Conservation (phyloP, 805 yeast genomes). For the Cyberlindnera maritima region DNA sequence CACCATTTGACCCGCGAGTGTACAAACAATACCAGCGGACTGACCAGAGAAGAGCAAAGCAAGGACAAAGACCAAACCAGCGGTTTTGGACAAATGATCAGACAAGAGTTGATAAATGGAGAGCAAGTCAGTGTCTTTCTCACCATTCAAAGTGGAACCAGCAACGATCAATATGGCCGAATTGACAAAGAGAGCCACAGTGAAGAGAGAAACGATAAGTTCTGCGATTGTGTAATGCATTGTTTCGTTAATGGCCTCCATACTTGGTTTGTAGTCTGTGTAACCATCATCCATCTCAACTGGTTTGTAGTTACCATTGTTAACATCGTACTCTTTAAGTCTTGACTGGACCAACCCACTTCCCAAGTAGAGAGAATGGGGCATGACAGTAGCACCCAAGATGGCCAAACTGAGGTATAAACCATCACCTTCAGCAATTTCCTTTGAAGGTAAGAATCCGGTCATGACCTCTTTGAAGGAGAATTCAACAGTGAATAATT, state of each 20-base stretch:
- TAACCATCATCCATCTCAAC: slow-evolving; percentile 28
- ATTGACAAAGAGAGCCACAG: slow-evolving; percentile 89
- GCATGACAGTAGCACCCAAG: slow-evolving; percentile 94
- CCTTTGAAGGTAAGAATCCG: slow-evolving; percentile 61
- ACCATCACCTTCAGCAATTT: slow-evolving; percentile 59
- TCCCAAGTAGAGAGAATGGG: slow-evolving; percentile 85
- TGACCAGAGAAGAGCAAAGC: slow-evolving; percentile 86
- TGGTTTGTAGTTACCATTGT: slow-evolving; percentile 55
- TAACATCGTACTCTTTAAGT: slow-evolving; percentile 71
- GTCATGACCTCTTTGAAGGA: slow-evolving; percentile 57
- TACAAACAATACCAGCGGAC: slow-evolving; percentile 93
- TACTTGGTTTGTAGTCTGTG: slow-evolving; percentile 67
- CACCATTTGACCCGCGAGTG: slow-evolving; percentile 92
- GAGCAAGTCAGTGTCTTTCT: slow-evolving; percentile 61
- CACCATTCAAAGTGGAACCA: slow-evolving; percentile 75
- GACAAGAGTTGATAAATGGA: slow-evolving; percentile 71
- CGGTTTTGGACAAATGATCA: slow-evolving; percentile 61
- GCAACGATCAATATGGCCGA: slow-evolving; percentile 87
- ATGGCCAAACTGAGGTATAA: slow-evolving; percentile 80
- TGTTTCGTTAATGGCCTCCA: slow-evolving; percentile 77
- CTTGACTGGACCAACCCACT: slow-evolving; percentile 88
- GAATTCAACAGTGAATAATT: slow-evolving; percentile 64
- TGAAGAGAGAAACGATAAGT: slow-evolving; percentile 75
- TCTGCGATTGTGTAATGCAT: slow-evolving; percentile 82
- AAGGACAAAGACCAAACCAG: slow-evolving; percentile 81